Percentiles rank a stretch among this genome's conserved stretches.
Evolutionary conservation across 306 rosid species (phyloP).

Genomic region (Coriaria nepalensis): DNA sequence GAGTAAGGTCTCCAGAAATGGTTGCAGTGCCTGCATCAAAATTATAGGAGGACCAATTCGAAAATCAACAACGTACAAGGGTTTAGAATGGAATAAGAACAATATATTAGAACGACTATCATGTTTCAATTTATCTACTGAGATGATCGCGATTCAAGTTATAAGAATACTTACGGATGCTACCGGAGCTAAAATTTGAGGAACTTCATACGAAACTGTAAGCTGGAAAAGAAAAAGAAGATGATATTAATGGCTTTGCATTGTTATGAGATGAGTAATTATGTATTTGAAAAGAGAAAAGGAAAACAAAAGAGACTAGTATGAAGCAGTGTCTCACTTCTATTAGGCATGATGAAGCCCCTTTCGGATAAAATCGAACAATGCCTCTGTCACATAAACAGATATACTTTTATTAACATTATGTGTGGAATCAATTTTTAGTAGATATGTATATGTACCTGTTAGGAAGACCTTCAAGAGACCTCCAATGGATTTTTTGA

Average conservation of each 20-base stretch:
- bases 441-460: constrained; percentile 29
- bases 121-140: too few relatives aligned
- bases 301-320: background rate
- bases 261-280: background rate
- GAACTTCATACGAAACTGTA: constrained; percentile 92
- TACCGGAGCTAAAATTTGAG: constrained; percentile 71
- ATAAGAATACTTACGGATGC: constrained; percentile 55
- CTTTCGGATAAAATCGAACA: constrained; percentile 88
- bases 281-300: too few relatives aligned
- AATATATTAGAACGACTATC: too few relatives aligned
- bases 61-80: background rate
- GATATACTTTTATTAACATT: constrained; percentile 10
- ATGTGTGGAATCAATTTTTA: background rate
- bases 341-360: constrained; percentile 63
- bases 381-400: constrained; percentile 66
- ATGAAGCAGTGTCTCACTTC: constrained; percentile 51
- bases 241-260: constrained; percentile 16
- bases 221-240: constrained; percentile 39
- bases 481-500: constrained; percentile 96
- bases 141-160: too few relatives aligned
- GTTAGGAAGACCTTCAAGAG: constrained; percentile 92
- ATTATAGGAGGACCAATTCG: constrained; percentile 5
- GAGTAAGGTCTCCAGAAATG: constrained; percentile 73
- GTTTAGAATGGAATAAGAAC: background rate
- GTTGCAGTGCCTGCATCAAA: constrained; percentile 67